A percentile compares a stretch with the other conserved stretches of the same genome.
Conservation (phyloP, 345 rosid genomes). For the Pugionium cornutum region DNA sequence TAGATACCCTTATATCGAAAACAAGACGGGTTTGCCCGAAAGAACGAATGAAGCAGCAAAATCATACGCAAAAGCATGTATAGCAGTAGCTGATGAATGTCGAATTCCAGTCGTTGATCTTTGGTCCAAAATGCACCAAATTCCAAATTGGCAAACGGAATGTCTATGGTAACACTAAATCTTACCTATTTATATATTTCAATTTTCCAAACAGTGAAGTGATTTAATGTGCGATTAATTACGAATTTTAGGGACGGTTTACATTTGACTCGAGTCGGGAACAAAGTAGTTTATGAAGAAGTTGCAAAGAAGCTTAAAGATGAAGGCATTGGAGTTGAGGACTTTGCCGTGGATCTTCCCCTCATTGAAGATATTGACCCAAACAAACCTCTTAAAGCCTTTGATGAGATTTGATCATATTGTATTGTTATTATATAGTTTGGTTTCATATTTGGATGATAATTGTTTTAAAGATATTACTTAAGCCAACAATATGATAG, state of each 20-base stretch:
- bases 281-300: slow-evolving; percentile 71
- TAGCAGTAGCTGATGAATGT: slow-evolving; percentile 54
- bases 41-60: slow-evolving; percentile 91
- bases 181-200: background rate
- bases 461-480: background rate
- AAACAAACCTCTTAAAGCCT: slow-evolving; percentile 60
- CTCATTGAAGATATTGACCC: slow-evolving; percentile 58
- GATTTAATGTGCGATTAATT: background rate
- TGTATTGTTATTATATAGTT: slow-evolving; percentile 6
- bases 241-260: slow-evolving; percentile 67
- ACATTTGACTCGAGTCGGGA: slow-evolving; percentile 63
- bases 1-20: slow-evolving; percentile 73
- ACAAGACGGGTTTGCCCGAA: slow-evolving; percentile 66
- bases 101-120: slow-evolving; percentile 59
- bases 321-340: slow-evolving; percentile 54
- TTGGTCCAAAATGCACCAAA: slow-evolving; percentile 82
- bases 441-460: background rate
- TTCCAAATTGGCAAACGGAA: slow-evolving; percentile 57
- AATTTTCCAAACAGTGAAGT: background rate
- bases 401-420: slow-evolving; percentile 39
- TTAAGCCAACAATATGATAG: no score
- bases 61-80: slow-evolving; percentile 65
- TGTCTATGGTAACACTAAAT: slow-evolving; percentile 45
- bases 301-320: slow-evolving; percentile 57
- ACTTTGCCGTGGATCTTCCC: slow-evolving; percentile 63